Conservation (phyloP, 257 asterid genomes). For the Fraxinus quadrangulata region DNA sequence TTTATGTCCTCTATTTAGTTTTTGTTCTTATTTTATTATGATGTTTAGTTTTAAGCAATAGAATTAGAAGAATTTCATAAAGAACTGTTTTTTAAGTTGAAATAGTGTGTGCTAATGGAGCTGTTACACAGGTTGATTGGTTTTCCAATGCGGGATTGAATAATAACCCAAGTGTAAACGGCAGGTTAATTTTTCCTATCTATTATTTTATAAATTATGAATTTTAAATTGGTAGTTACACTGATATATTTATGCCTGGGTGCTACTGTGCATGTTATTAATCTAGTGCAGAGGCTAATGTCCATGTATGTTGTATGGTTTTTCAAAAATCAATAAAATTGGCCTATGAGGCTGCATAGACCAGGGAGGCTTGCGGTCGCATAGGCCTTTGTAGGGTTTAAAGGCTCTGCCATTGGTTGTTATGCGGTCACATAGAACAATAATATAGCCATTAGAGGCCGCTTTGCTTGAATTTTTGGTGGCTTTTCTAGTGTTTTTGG, state of each 20-base stretch:
- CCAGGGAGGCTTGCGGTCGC: too few species aligned
- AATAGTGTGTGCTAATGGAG: not conserved
- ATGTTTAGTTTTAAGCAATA: not conserved
- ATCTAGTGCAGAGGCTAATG: too few species aligned
- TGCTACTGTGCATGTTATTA: not conserved
- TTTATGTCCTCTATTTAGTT: not conserved
- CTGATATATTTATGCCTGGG: not conserved
- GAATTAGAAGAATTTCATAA: not conserved
- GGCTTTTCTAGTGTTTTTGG: too few species aligned
- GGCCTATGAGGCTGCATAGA: too few species aligned
- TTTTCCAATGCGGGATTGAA: conserved; percentile 30
- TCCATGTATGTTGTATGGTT: too few species aligned
- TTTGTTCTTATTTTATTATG: not conserved
- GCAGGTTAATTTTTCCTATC: conserved; percentile 33
- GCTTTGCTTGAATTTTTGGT: too few species aligned
- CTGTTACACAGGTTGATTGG: conserved; percentile 45
- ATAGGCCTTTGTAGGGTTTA: too few species aligned
- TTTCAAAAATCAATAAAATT: too few species aligned
- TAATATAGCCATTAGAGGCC: too few species aligned
- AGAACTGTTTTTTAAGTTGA: not conserved
- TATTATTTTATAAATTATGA: not conserved
- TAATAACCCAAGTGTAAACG: conserved; percentile 21
- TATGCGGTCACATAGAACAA: too few species aligned
- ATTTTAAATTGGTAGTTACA: not conserved
- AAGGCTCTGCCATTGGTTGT: too few species aligned